phyloP scores from a whole-genome alignment of 164 flowering plant genomes.

The Amborella trichopoda region DNA sequence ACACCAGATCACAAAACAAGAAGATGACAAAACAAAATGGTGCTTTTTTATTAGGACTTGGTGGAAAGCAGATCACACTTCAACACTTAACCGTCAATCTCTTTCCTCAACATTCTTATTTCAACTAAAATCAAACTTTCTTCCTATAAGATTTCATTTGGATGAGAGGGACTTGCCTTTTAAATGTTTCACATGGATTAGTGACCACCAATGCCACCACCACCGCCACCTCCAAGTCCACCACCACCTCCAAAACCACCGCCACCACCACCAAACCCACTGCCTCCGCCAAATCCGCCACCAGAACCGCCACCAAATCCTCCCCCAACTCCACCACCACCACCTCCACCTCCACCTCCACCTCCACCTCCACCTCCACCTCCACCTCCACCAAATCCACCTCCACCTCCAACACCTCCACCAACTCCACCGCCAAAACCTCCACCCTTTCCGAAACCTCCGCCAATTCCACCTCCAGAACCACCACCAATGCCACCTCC shows the following conservation, averaged over 20 bases:
- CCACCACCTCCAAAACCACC: not conserved
- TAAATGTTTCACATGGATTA: too few relatives aligned
- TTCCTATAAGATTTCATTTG: too few relatives aligned
- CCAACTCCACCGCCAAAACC: not conserved
- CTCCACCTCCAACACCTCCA: not conserved
- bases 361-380: not conserved
- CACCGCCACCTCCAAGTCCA: not conserved
- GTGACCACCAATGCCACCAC: not conserved
- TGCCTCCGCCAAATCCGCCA: constrained; percentile 1
- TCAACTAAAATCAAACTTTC: too few relatives aligned
- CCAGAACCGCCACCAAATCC: not conserved
- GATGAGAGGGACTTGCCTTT: too few relatives aligned
- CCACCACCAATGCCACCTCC: constrained; percentile 1
- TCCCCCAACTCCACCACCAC: not conserved
- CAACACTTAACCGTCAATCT: too few relatives aligned
- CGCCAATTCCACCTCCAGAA: not conserved
- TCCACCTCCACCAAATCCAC: not conserved
- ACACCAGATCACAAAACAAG: too few relatives aligned
- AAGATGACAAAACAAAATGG: too few relatives aligned
- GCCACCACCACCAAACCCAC: not conserved
- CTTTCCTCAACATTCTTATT: too few relatives aligned
- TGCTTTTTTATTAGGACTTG: too few relatives aligned
- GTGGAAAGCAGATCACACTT: too few relatives aligned
- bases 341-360: not conserved
- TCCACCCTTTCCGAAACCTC: not conserved